Evolutionary conservation across 176 grass and related monocot genomes (phyloP).

Genomic region (Alloteropsis semialata): DNA sequence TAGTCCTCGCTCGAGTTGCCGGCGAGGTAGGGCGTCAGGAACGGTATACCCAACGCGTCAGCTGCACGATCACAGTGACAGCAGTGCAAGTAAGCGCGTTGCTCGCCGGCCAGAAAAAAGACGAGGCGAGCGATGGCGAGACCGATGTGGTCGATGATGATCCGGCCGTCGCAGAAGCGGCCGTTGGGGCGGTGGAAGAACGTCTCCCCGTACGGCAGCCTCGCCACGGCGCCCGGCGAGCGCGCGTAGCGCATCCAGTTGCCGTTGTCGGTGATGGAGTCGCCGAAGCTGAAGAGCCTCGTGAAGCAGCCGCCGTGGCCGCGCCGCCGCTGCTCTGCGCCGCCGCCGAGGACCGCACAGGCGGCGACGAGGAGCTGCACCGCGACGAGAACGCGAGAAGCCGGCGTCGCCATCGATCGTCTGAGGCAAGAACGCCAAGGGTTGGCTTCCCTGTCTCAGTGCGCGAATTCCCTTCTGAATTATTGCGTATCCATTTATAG

Average conservation of each 20-base stretch:
- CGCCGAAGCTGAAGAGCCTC: conserved; percentile 61
- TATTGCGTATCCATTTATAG: neutral
- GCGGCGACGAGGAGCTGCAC: neutral
- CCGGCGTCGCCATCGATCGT: neutral
- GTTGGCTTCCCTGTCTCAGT: neutral
- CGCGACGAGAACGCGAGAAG: neutral
- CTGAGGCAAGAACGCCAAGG: neutral
- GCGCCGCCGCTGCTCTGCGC: neutral
- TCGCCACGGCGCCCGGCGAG: conserved; percentile 14
- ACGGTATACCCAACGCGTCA: conserved; percentile 40
- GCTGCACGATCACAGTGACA: conserved; percentile 1
- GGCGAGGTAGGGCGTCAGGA: conserved; percentile 55
- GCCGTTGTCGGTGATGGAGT: conserved; percentile 61
- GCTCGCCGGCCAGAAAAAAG: neutral
- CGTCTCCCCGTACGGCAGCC: conserved; percentile 55
- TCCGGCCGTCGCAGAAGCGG: conserved; percentile 53
- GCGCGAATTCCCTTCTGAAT: neutral
- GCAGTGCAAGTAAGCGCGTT: neutral
- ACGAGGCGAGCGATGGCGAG: neutral
- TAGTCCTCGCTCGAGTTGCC: conserved; percentile 44
- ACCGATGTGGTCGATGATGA: conserved; percentile 62
- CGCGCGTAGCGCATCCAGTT: conserved; percentile 41
- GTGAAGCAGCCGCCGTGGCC: conserved; percentile 32
- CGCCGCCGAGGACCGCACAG: neutral
- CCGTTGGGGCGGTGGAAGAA: conserved; percentile 59